Evolutionary conservation across 1,139 yeast genomes (phyloP), one percentile per base, ranked within the genome.

Genomic region (Hemisphaericaspora xylofermentans): DNA sequence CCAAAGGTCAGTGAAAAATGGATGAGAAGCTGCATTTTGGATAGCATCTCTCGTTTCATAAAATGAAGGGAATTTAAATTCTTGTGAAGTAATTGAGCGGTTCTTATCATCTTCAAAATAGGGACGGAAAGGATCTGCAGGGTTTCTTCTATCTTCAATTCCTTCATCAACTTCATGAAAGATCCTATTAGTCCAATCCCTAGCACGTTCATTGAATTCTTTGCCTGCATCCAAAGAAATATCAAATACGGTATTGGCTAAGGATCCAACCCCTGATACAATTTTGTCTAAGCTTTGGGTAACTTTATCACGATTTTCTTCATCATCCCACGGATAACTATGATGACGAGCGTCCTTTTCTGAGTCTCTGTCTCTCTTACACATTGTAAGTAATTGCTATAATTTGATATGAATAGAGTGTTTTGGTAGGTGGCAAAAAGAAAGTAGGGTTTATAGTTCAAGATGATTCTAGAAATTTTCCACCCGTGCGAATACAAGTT

Each of bases 171-270:
- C 39, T 3, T 45, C 46, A 36, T 24, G 41, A 29, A 46, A 45
- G 21, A 55, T 41, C 60, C 59, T 56, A 15, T 48, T 46, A 1
- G 57, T 47, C 34, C 49, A 47, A n/a, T 52, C 56, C 37, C 51
- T 61, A 25, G 63, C 61, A 17, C 40, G 48, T 5, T 53, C 60
- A 33, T 60, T 60, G 34, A 61, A 33, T 18, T 61, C 63, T 31
- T 39, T 50, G 6, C 65, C 40, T 2, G 63, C 54, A 34, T 62
- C 61, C 29, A 50, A 46, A 15, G 68, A 59, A 16, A 59, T 43
- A 32, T 58, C 55, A 41, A 57, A 51, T 10, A 47, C 38, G 6
- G 50, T 40, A 28, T 42, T 38, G 10, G 50, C 43, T 13, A 48
- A 37, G 1, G 42, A 8, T 2, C 50, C 50, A 22, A 45, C 25